Evolutionary conservation across 345 rosid genomes (phyloP).

Genomic region (Melastoma malabathricum): DNA sequence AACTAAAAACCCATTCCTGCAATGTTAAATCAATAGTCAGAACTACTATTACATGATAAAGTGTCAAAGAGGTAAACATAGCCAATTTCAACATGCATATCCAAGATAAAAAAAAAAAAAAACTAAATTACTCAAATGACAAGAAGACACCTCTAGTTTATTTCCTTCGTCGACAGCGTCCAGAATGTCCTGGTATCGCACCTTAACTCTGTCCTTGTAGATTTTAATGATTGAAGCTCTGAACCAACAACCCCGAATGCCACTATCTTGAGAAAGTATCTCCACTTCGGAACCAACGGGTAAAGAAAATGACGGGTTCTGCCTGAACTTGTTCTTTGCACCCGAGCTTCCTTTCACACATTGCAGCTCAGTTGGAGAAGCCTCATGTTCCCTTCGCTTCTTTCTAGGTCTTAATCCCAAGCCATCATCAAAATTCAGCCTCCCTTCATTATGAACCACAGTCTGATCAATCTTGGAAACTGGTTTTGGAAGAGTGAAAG

Average conservation of each 20-base stretch:
- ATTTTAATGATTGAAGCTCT: conserved; percentile 50
- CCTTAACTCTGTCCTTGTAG: conserved; percentile 60
- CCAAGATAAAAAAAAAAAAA: not conserved
- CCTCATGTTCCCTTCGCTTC: conserved; percentile 24
- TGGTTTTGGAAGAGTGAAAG: conserved; percentile 15
- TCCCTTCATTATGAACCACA: conserved; percentile 5
- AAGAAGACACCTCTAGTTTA: conserved; percentile 37
- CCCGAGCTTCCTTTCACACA: conserved; percentile 8
- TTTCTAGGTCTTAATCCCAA: conserved; percentile 30
- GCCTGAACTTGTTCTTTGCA: conserved; percentile 3
- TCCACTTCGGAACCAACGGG: conserved; percentile 54
- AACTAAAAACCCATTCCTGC: conserved; percentile 71
- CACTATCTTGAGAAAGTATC: conserved; percentile 74
- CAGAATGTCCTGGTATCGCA: conserved; percentile 56
- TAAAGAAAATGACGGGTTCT: conserved; percentile 10
- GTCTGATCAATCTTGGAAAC: conserved; percentile 9
- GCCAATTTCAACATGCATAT: not conserved
- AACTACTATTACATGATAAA: not conserved
- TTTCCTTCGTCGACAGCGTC: conserved; percentile 61
- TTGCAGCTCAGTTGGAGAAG: conserved; percentile 2
- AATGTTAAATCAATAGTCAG: conserved; percentile 1
- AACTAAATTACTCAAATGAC: not conserved
- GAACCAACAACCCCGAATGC: conserved; percentile 82
- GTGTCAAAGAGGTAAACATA: not conserved
- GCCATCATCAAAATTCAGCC: conserved; percentile 16